These are phyloP conservation scores for Alternaria metachromatica DNA, from an alignment of 2,329 filamentous ascomycete species.

Conservation along the genomic window DNA sequence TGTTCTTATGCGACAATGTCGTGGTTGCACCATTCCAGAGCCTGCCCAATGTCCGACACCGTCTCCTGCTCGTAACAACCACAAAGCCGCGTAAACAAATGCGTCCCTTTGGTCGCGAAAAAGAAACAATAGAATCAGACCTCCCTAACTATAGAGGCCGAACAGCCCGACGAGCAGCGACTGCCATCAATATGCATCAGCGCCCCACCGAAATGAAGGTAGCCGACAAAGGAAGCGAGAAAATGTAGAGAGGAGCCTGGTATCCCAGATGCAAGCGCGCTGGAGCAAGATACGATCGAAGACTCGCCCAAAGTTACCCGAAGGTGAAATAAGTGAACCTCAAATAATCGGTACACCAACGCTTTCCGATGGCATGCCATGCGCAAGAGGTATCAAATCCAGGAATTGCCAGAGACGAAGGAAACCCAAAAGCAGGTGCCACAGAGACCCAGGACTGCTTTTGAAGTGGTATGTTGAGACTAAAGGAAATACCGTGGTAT, in stretches of 20 bases:
- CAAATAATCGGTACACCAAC: conserved; percentile 17
- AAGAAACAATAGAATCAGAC: conserved; percentile 12
- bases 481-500: conserved; percentile 27
- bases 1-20: not conserved
- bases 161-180: not conserved
- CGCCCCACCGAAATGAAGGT: not conserved
- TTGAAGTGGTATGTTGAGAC: conserved; percentile 22
- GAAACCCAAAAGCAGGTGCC: conserved; percentile 19
- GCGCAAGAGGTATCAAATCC: conserved; percentile 25
- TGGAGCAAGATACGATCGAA: conserved; percentile 8
- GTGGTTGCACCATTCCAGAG: not conserved
- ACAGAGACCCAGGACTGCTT: conserved; percentile 24
- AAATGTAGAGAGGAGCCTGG: conserved; percentile 4
- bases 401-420: conserved; percentile 16
- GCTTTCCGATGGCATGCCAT: conserved; percentile 33
- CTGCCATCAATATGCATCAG: conserved; percentile 3
- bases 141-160: not conserved
- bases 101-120: not conserved
- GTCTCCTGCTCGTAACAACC: conserved; percentile 1
- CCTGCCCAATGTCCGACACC: not conserved
- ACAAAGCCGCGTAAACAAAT: conserved; percentile 8
- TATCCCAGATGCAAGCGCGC: conserved; percentile 5
- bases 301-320: conserved; percentile 21
- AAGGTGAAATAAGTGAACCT: conserved; percentile 21
- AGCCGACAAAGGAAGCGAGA: conserved; percentile 9